Conservation (phyloP, 176 grass and related monocot genomes). For the Phyllostachys edulis region DNA sequence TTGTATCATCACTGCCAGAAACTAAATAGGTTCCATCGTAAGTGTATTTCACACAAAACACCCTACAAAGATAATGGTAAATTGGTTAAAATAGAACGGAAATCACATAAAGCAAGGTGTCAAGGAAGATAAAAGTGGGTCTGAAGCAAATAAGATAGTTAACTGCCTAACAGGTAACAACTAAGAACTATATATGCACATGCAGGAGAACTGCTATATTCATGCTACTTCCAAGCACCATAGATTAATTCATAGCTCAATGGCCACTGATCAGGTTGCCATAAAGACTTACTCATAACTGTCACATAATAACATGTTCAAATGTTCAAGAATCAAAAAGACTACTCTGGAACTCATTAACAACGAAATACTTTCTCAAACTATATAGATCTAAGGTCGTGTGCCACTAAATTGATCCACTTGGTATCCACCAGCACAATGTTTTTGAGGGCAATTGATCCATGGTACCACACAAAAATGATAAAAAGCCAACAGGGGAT, state of each 20-base stretch:
- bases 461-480: not conserved
- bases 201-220: not conserved
- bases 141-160: not conserved
- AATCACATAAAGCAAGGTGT: not conserved
- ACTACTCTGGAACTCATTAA: not conserved
- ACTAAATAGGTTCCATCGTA: conserved; percentile 88
- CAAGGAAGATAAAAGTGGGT: conserved; percentile 8
- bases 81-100: conserved; percentile 20
- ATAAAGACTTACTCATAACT: not conserved
- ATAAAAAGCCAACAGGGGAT: not conserved
- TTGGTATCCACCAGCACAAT: not conserved
- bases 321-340: not conserved
- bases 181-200: not conserved
- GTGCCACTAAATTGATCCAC: not conserved
- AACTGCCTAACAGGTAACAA: not conserved
- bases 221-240: not conserved
- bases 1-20: conserved; percentile 98
- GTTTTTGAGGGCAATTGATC: not conserved
- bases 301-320: not conserved
- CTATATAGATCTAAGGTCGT: not conserved
- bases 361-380: not conserved
- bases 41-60: conserved; percentile 91
- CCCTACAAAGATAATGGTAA: conserved; percentile 48
- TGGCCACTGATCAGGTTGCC: not conserved
- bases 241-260: not conserved